Evolutionary conservation across 306 rosid species (phyloP), one percentile per base, ranked within the genome.

Genomic region (Elaeagnus macrophylla): DNA sequence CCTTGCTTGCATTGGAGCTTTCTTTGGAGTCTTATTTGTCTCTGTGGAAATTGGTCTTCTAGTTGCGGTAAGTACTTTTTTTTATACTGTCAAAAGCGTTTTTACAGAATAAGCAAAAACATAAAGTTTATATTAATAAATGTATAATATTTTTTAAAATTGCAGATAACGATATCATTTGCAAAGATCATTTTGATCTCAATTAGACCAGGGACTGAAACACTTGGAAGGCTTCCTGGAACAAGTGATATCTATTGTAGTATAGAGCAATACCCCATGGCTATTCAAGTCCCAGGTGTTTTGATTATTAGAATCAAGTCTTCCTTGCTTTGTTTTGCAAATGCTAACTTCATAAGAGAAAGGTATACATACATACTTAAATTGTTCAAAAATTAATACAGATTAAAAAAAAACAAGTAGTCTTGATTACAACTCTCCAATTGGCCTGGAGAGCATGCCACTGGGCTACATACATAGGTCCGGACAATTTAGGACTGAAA

Each of bases 261-360:
- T 65, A 73, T 75, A 0, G 69, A 72, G 39, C 95, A 85, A 17
- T 89, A 81, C 77, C 97, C 94, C 5, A 83, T 89, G 90, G 85
- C 95, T 2, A 53, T 79, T n/a, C 68, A 71, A 51, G 61, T 79
- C 71, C 84, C 89, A 1, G 95, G 90, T 15, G 56, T 77, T 44
- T 42, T 81, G 39, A 69, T 89, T 25, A 39, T 85, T 14, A 82
- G 90, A 13, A 56, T 83, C 65, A 89, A 81, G 56, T 83, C 95
- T 56, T 70, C 83, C 15, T 70, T 81, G 63, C 81, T 85, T 59
- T 89, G 97, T 59, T 89, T 89, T 67, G 97, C 97, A 12, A 89
- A 85, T 72, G 95, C 95, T 51, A 85, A 66, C 59, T 81, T 75
- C 67, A 59, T 81, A n/a, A 77, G 67, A 59, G 88, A 89, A 58